Evolutionary conservation across 2,329 filamentous ascomycete genomes (phyloP).

Genomic region (Phoma herbarum): DNA sequence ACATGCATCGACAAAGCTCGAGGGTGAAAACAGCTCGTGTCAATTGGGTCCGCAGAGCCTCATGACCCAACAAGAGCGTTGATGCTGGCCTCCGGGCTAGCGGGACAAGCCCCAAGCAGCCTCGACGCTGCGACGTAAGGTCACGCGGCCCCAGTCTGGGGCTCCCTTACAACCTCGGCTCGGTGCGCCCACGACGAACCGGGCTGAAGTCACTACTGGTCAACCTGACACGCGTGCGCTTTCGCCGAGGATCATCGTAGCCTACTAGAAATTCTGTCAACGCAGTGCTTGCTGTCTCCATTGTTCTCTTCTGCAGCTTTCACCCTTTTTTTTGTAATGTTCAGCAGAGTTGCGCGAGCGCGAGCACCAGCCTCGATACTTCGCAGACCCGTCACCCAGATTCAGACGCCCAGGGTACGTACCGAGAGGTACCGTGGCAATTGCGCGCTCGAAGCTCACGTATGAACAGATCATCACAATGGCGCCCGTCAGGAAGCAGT

Average conservation of each 20-base stretch:
- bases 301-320: background rate
- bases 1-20: no score
- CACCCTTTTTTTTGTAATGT: conserved; percentile 42
- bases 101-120: background rate
- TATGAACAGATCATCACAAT: conserved; percentile 45
- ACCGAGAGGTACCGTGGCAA: background rate
- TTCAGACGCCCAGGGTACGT: conserved; percentile 45
- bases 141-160: conserved; percentile 15
- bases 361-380: conserved; percentile 51
- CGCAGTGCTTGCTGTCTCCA: background rate
- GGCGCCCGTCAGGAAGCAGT: conserved; percentile 53
- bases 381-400: conserved; percentile 42
- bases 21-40: background rate
- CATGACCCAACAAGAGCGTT: no score
- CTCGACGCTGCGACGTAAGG: background rate
- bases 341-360: conserved; percentile 52
- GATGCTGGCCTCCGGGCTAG: background rate
- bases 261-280: conserved; percentile 13
- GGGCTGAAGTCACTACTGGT: background rate
- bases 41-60: conserved; percentile 15
- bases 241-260: conserved; percentile 17
- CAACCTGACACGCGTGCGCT: conserved; percentile 17
- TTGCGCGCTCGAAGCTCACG: conserved; percentile 18
- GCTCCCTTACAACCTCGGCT: conserved; percentile 14
- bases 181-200: conserved; percentile 3